Conservation (phyloP, 257 asterid genomes). For the Cynanchum wilfordii region DNA sequence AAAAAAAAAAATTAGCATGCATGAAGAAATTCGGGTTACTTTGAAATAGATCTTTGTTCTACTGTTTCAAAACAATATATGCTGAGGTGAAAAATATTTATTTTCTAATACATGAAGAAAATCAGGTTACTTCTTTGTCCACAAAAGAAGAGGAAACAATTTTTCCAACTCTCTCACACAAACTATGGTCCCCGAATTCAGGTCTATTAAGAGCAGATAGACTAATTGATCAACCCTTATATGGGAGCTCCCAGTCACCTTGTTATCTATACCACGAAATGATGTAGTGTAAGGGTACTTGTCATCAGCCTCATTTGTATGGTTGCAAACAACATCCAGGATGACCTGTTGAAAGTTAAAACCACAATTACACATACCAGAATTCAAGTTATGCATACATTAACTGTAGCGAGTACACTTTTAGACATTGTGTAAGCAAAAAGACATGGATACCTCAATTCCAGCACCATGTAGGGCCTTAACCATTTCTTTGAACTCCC, state of each 20-base stretch:
- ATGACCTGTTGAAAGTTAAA: conserved; percentile 60
- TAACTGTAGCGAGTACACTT: background rate
- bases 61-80: no score
- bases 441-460: conserved; percentile 62
- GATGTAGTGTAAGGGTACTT: conserved; percentile 82
- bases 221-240: background rate
- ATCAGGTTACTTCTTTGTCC: background rate
- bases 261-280: conserved; percentile 98
- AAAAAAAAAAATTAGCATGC: background rate
- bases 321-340: conserved; percentile 94
- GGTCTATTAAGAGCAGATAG: background rate
- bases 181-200: background rate
- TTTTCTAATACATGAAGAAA: background rate
- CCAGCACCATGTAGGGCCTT: conserved; percentile 92
- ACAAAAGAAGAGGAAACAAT: background rate
- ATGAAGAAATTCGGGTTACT: background rate
- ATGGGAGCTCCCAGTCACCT: conserved; percentile 46
- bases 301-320: conserved; percentile 95
- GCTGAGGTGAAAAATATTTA: no score
- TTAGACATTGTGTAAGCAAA: conserved; percentile 14
- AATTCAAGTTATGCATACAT: background rate
- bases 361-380: background rate
- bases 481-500: conserved; percentile 87
- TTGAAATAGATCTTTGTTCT: background rate
- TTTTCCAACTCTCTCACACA: conserved; percentile 2